Conservation (phyloP, 2,329 filamentous ascomycete genomes). For the Chalara sp. region DNA sequence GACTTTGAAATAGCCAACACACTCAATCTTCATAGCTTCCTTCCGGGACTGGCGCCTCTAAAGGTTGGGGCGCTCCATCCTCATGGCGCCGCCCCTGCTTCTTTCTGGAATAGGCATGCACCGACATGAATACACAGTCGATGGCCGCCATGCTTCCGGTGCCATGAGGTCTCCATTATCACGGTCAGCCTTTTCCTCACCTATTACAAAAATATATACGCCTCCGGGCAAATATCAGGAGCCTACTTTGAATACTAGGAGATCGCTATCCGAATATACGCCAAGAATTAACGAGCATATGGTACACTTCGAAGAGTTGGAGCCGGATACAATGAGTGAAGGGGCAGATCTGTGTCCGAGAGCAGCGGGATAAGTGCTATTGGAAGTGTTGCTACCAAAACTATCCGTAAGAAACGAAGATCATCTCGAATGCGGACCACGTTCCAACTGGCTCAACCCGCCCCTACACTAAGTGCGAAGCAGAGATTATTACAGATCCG, state of each 20-base stretch:
- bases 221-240: conserved; percentile 18
- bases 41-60: conserved; percentile 14
- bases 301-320: conserved; percentile 23
- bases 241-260: conserved; percentile 10
- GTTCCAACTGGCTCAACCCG: conserved; percentile 62
- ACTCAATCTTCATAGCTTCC: no score
- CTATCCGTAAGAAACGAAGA: conserved; percentile 36
- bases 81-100: conserved; percentile 14
- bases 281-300: conserved; percentile 13
- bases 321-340: conserved; percentile 24
- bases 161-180: conserved; percentile 19
- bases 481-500: conserved; percentile 55
- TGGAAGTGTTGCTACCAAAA: conserved; percentile 4
- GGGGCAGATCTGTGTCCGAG: conserved; percentile 26
- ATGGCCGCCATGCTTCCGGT: conserved; percentile 10
- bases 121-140: conserved; percentile 21
- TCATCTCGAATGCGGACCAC: conserved; percentile 49
- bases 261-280: conserved; percentile 21
- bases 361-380: conserved; percentile 16
- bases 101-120: conserved; percentile 23
- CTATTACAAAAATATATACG: conserved; percentile 5
- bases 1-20: no score
- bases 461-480: conserved; percentile 49
- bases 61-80: conserved; percentile 13
- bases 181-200: conserved; percentile 24